Percentiles rank a stretch among this genome's conserved stretches.
These are phyloP conservation scores for Leccinum angustisporum DNA, from an alignment of 1,284 basidiomycete genomes.

Conservation along the genomic window DNA sequence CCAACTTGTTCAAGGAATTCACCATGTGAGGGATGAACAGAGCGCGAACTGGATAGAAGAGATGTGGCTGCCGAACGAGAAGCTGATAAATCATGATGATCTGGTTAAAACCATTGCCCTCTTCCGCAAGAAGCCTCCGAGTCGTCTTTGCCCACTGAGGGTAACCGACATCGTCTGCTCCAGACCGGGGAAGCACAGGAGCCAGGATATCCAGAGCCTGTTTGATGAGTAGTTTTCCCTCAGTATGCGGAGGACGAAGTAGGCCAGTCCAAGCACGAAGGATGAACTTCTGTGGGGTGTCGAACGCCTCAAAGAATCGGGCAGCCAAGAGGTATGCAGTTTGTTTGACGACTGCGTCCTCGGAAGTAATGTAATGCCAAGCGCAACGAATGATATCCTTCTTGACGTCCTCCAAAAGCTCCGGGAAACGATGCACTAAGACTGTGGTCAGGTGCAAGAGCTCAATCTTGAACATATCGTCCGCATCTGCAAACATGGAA, in stretches of 20 bases:
- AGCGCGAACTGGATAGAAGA: constrained; percentile 93
- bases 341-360: constrained; percentile 93
- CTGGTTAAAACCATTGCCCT: constrained; percentile 80
- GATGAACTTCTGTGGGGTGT: constrained; percentile 92
- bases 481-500: constrained; percentile 57
- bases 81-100: constrained; percentile 90
- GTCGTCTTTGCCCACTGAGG: constrained; percentile 91
- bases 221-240: constrained; percentile 81
- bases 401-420: constrained; percentile 76
- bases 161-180: constrained; percentile 58
- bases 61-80: constrained; percentile 86
- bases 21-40: constrained; percentile 97
- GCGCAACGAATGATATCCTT: constrained; percentile 97
- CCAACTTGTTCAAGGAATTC: constrained; percentile 86
- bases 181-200: constrained; percentile 72
- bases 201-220: constrained; percentile 93
- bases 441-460: constrained; percentile 89
- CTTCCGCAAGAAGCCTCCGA: constrained; percentile 86
- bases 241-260: constrained; percentile 79
- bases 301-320: constrained; percentile 91
- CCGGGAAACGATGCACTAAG: constrained; percentile 83
- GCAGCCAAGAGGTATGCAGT: constrained; percentile 92
- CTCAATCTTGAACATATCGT: constrained; percentile 88
- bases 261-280: constrained; percentile 93
- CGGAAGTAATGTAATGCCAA: constrained; percentile 85